These are phyloP conservation scores for Phytophthora litchii DNA, from an alignment of 352 stramenopile species.

Conservation along the genomic window DNA sequence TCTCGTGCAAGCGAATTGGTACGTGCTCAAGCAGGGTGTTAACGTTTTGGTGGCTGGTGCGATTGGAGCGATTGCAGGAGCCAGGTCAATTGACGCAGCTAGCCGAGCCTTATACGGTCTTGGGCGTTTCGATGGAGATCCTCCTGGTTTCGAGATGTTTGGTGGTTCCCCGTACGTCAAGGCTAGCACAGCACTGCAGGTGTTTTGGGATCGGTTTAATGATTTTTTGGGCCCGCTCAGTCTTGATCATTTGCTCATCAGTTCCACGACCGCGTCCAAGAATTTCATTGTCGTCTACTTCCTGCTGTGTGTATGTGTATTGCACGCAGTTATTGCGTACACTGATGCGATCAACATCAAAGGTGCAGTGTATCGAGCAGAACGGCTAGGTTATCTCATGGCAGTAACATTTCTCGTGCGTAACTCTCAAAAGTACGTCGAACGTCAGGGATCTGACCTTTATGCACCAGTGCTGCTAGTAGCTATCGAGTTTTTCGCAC, in stretches of 20 bases:
- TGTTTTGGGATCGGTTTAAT: slow-evolving; percentile 35
- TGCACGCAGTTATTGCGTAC: slow-evolving; percentile 27
- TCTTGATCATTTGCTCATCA: slow-evolving; percentile 21
- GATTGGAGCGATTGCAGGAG: slow-evolving; percentile 22
- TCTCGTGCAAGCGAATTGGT: slow-evolving; percentile 10
- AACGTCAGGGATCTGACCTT: slow-evolving; percentile 18
- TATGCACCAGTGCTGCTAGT: slow-evolving; percentile 21
- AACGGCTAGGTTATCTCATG: slow-evolving; percentile 28
- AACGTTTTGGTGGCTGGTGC: slow-evolving; percentile 25
- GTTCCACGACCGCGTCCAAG: slow-evolving; percentile 1
- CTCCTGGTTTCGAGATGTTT: slow-evolving; percentile 8
- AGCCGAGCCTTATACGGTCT: slow-evolving; percentile 16
- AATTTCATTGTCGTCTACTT: slow-evolving; percentile 35
- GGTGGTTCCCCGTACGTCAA: slow-evolving; percentile 20
- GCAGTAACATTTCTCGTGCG: slow-evolving; percentile 22
- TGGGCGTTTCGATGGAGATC: slow-evolving; percentile 6
- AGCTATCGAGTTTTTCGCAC: slow-evolving; percentile 17
- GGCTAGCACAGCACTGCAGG: slow-evolving; percentile 25
- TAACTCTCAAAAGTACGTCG: slow-evolving; percentile 15
- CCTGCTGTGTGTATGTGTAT: slow-evolving; percentile 21
- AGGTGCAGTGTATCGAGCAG: slow-evolving; percentile 9
- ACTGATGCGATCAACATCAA: slow-evolving; percentile 27
- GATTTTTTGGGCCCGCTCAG: slow-evolving; percentile 30
- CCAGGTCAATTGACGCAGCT: slow-evolving; percentile 17
- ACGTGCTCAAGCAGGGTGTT: slow-evolving; percentile 26